These are phyloP conservation scores for Trichoderma sp. DNA, from an alignment of 2,329 filamentous ascomycete species.

Conservation along the genomic window DNA sequence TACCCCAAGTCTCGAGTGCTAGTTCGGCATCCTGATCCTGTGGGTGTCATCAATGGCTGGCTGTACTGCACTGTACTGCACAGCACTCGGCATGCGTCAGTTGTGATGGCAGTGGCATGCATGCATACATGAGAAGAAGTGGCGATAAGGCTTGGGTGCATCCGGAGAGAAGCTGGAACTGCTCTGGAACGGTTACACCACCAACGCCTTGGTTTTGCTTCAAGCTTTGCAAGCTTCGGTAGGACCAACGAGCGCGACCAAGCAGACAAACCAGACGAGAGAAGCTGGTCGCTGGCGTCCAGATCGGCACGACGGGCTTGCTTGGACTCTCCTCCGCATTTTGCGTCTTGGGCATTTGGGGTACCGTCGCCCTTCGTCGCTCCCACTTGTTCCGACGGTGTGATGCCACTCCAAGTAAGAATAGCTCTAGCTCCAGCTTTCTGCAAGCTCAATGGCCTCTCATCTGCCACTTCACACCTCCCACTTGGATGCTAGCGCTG, in stretches of 20 bases:
- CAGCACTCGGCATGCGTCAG: not conserved
- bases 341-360: not conserved
- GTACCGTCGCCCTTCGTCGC: not conserved
- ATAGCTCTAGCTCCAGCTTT: conserved; percentile 11
- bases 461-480: not conserved
- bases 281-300: not conserved
- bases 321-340: not conserved
- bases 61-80: not conserved
- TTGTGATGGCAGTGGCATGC: conserved; percentile 9
- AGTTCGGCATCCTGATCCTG: not conserved
- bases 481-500: not conserved
- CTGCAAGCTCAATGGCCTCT: conserved; percentile 2
- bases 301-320: not conserved
- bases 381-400: conserved; percentile 7
- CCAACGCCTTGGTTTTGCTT: not conserved
- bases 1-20: conserved; percentile 7
- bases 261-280: not conserved
- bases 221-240: not conserved
- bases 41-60: not conserved
- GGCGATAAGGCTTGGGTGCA: not conserved
- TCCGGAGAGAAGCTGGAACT: not conserved
- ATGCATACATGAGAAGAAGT: not conserved
- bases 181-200: not conserved
- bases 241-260: not conserved
- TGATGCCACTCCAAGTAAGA: not conserved